Evolutionary conservation across 352 stramenopile genomes (phyloP), one percentile per base, ranked within the genome.

Genomic region (Phytophthora kernoviae): DNA sequence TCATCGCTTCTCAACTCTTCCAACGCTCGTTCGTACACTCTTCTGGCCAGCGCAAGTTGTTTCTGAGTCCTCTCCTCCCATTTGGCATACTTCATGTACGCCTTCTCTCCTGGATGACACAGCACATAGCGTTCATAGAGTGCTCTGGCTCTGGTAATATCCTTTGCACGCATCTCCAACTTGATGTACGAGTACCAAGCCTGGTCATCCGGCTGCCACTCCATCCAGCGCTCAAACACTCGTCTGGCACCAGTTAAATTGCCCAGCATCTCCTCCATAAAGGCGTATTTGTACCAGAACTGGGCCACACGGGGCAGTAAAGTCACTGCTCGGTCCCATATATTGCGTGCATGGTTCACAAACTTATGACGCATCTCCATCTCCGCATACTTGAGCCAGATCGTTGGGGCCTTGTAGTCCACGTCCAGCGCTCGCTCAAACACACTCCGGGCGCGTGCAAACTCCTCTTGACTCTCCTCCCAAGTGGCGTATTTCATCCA

Each of bases 201-300:
- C 68, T 99, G 96, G 68, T 99, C 96, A 62, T 99, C 96, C 0
- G 98, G 97, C 78, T 98, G 92, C 96, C 97, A 99, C 68, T 96
- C 80, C 91, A 98, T 98, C 85, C 87, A 96, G 53, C 98, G 83
- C 77, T 99, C 97, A 74, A 99, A 99, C 3, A 99, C 88, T 1
- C 88, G 84, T 5, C 97, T 80, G 47, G 94, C 97, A 52, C 94
- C 96, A 54, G 90, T 84, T 17, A 98, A 73, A 61, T 99, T 97
- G 52, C 96, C 95, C 43, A 99, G 78, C 90, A 99, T 99, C 77
- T 99, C 98, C 81, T 99, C 97, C 93, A 99, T 98, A 76, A 99
- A 99, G 32, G 96, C 94, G 71, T 99, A 99, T 74, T 99, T 99
- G 90, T 99, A 99, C 98, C 98, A 99, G 48, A 99, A 94, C 83